phyloP scores from a whole-genome alignment of 148 eudicot species.

The Spergularia marina region DNA sequence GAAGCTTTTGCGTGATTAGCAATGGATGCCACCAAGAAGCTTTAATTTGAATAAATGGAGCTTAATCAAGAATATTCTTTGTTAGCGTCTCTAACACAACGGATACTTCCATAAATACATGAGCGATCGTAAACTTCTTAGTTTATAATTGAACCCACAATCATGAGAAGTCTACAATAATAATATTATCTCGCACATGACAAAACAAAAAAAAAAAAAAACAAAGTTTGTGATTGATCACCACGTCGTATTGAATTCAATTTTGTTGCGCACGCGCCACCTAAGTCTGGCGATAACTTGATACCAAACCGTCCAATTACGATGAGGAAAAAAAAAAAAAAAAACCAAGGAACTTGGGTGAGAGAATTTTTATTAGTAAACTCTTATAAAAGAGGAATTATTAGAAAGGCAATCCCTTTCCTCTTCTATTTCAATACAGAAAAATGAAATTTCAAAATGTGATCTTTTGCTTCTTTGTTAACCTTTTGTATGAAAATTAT shows the following conservation, averaged over 20 bases:
- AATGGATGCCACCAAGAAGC: neutral
- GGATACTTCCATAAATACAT: neutral
- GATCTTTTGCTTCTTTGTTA: neutral
- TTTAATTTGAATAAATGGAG: conserved; percentile 8
- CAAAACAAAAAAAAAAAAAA: too few species aligned
- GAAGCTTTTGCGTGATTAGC: conserved; percentile 11
- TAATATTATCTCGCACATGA: too few species aligned
- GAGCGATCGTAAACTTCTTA: neutral
- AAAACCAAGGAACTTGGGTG: neutral
- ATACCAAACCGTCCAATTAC: neutral
- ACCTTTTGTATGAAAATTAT: conserved; percentile 20
- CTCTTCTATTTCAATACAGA: conserved; percentile 2
- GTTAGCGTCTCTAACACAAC: conserved; percentile 6
- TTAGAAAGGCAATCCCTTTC: conserved; percentile 2
- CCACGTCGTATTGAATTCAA: too few species aligned
- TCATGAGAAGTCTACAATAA: too few species aligned
- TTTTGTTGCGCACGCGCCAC: neutral
- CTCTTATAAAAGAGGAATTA: conserved; percentile 10
- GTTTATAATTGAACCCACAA: too few species aligned
- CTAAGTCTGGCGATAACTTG: neutral
- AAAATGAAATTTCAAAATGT: conserved; percentile 2
- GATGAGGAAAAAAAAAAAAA: neutral
- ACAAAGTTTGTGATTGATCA: too few species aligned
- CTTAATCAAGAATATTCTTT: conserved; percentile 12
- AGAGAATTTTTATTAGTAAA: neutral